phyloP scores from a whole-genome alignment of 805 yeast genomes.

The Saturnispora sekii region DNA sequence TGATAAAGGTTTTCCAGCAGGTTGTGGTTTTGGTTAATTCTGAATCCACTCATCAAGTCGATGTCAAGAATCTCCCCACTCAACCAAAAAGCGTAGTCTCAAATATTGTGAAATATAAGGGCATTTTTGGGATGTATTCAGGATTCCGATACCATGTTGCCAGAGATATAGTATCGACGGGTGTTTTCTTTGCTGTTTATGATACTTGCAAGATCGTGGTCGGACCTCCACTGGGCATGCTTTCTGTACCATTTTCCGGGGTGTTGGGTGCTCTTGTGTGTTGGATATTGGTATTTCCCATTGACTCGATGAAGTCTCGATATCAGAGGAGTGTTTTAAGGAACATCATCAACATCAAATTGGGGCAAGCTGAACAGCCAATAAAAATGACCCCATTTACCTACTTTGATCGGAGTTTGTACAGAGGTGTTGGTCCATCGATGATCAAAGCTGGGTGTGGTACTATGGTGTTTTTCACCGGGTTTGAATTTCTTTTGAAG shows the following conservation, averaged over 20 bases:
- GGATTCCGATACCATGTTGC: constrained; percentile 60
- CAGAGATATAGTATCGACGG: constrained; percentile 65
- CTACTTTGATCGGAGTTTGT: constrained; percentile 37
- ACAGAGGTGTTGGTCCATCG: constrained; percentile 71
- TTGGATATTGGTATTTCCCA: constrained; percentile 68
- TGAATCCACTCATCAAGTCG: constrained; percentile 11
- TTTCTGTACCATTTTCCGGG: constrained; percentile 56
- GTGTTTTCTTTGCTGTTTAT: constrained; percentile 63
- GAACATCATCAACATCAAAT: constrained; percentile 43
- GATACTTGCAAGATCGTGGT: constrained; percentile 54
- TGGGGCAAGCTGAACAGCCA: constrained; percentile 36
- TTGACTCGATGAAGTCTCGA: constrained; percentile 71
- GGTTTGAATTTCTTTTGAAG: constrained; percentile 58
- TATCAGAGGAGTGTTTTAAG: constrained; percentile 66
- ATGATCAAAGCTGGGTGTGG: constrained; percentile 59
- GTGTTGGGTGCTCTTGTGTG: constrained; percentile 70
- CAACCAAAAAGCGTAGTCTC: constrained; percentile 34
- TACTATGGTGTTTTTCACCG: constrained; percentile 65
- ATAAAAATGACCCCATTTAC: constrained; percentile 16
- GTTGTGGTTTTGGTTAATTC: constrained; percentile 39
- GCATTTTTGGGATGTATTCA: constrained; percentile 56
- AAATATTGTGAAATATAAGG: constrained; percentile 47
- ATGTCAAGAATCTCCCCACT: constrained; percentile 22
- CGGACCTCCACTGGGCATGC: constrained; percentile 31
- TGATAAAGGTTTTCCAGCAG: constrained; percentile 74